Evolutionary conservation across 2,329 filamentous ascomycete genomes (phyloP).

Genomic region (Scleromitrula shiraiana): DNA sequence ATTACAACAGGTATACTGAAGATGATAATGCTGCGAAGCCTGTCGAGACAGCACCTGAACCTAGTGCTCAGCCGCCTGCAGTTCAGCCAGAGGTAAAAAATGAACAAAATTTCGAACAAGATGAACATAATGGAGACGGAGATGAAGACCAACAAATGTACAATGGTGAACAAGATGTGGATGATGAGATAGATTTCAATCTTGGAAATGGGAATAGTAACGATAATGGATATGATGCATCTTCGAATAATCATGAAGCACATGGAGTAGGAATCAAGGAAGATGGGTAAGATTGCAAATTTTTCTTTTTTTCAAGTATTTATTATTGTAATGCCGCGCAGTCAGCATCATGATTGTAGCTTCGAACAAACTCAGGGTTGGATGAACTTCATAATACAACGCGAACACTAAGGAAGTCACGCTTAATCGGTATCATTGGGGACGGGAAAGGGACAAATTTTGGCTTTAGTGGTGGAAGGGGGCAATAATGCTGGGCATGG

Average conservation of each 20-base stretch:
- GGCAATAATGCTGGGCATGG: background rate
- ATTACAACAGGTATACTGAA: slow-evolving; percentile 52
- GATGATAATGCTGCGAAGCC: slow-evolving; percentile 46
- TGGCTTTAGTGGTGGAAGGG: background rate
- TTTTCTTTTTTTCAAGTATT: slow-evolving; percentile 17
- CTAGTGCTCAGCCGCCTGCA: slow-evolving; percentile 17
- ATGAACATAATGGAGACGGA: slow-evolving; percentile 32
- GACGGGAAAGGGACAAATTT: background rate
- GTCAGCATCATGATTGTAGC: slow-evolving; percentile 14
- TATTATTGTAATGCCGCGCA: slow-evolving; percentile 14
- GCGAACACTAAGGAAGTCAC: background rate
- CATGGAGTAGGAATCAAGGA: slow-evolving; percentile 71
- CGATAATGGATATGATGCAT: slow-evolving; percentile 13
- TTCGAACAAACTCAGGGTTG: background rate
- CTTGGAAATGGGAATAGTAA: slow-evolving; percentile 31
- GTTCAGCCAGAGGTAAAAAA: slow-evolving; percentile 25
- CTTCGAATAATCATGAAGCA: slow-evolving; percentile 27
- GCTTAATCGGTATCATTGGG: background rate
- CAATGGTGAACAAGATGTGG: slow-evolving; percentile 41
- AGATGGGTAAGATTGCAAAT: slow-evolving; percentile 67
- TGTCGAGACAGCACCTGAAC: slow-evolving; percentile 24
- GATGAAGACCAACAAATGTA: slow-evolving; percentile 34
- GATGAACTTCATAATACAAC: background rate
- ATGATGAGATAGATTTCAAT: slow-evolving; percentile 53
- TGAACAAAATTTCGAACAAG: slow-evolving; percentile 16